These are phyloP conservation scores for Rhodotorula sphaerocarpa DNA, from an alignment of 768 basidiomycete genomes.

Conservation along the genomic window DNA sequence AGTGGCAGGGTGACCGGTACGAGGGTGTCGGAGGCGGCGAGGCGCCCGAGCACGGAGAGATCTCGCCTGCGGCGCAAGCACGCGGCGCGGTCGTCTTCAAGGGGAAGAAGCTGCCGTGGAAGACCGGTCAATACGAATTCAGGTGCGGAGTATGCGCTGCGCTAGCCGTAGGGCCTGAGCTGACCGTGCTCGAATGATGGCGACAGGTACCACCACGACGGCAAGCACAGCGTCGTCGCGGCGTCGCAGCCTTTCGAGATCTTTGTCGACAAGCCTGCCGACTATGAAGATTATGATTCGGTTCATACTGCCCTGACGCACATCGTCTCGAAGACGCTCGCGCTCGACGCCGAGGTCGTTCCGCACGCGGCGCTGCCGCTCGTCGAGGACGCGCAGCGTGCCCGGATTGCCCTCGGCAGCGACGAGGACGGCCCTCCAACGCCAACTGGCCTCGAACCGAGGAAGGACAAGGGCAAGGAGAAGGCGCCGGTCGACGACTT, in stretches of 20 bases:
- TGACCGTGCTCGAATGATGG: neutral
- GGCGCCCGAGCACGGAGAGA: conserved; percentile 41
- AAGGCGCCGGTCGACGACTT: conserved; percentile 30
- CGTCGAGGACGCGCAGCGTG: neutral
- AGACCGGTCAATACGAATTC: conserved; percentile 76
- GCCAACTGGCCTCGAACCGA: too few species aligned
- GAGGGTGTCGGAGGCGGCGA: conserved; percentile 19
- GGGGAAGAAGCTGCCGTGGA: conserved; percentile 75
- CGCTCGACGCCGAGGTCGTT: conserved; percentile 30
- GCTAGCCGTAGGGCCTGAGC: neutral
- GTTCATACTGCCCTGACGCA: conserved; percentile 49
- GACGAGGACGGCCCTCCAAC: too few species aligned
- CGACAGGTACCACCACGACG: conserved; percentile 79
- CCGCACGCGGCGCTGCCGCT: conserved; percentile 32
- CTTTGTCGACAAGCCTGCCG: conserved; percentile 63
- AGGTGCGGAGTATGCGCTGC: conserved; percentile 35
- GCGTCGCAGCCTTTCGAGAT: conserved; percentile 78
- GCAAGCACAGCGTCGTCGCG: conserved; percentile 92
- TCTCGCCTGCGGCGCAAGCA: conserved; percentile 32
- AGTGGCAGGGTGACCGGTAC: conserved; percentile 86
- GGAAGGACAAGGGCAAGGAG: conserved; percentile 17
- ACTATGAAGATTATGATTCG: conserved; percentile 54
- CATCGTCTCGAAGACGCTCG: conserved; percentile 37
- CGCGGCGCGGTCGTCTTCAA: conserved; percentile 64
- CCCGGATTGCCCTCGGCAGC: too few species aligned